A percentile compares a stretch with the other conserved stretches of the same genome.
phyloP scores from a whole-genome alignment of 2,329 filamentous ascomycete species.

The Penicillium occitanis region DNA sequence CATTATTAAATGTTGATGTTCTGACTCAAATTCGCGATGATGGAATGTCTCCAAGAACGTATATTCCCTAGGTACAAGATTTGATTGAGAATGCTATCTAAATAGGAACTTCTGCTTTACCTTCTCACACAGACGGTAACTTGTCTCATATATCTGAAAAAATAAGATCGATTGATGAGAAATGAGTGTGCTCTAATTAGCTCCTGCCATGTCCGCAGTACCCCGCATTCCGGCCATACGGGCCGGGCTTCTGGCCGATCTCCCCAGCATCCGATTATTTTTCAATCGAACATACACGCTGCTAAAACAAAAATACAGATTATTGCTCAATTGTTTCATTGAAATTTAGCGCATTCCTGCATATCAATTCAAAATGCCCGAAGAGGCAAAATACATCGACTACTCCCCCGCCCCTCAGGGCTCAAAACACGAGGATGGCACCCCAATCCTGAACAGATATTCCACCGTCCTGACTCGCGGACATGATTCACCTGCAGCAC shows the following conservation, averaged over 20 bases:
- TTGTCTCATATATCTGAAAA: background rate
- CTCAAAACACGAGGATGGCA: conserved; percentile 55
- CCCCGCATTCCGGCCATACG: conserved; percentile 12
- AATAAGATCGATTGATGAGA: background rate
- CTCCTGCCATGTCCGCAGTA: background rate
- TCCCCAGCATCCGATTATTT: background rate
- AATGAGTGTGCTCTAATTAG: background rate
- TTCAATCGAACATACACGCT: background rate
- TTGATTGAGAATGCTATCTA: background rate
- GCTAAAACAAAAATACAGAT: background rate
- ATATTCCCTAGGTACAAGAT: background rate
- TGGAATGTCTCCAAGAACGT: background rate
- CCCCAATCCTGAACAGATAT: conserved; percentile 76
- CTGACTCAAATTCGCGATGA: background rate
- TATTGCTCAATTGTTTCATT: background rate
- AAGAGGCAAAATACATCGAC: conserved; percentile 55
- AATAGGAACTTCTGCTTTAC: background rate
- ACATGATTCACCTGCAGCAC: conserved; percentile 89
- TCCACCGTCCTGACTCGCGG: conserved; percentile 77
- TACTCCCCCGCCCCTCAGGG: conserved; percentile 57
- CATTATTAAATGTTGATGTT: no score
- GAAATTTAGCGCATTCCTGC: background rate
- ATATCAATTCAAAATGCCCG: conserved; percentile 29
- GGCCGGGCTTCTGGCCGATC: conserved; percentile 14
- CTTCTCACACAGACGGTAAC: background rate